Percentiles rank a stretch among this genome's conserved stretches.
Conservation (phyloP, 768 basidiomycete species). For the Thelephora aurantiotincta region DNA sequence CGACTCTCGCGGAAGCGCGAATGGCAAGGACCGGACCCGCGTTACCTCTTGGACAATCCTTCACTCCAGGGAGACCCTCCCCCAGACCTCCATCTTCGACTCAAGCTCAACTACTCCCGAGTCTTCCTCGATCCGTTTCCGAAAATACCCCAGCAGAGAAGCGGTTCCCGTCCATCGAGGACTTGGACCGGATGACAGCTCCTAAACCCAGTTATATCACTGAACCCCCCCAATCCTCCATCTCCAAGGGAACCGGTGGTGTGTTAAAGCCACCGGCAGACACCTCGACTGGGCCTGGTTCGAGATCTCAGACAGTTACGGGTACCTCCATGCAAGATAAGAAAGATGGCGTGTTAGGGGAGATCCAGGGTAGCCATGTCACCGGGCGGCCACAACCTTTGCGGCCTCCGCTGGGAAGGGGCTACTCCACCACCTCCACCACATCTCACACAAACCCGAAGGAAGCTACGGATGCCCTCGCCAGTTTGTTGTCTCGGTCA, state of each 20-base stretch:
- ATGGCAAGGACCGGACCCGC: constrained; percentile 60
- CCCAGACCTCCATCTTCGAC: constrained; percentile 11
- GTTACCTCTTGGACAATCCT: constrained; percentile 2
- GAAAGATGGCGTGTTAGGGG: neutral
- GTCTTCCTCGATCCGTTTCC: neutral
- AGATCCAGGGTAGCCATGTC: neutral
- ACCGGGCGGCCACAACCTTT: neutral
- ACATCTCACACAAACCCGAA: neutral
- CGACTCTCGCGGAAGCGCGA: constrained; percentile 65
- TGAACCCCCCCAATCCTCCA: neutral
- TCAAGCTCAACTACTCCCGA: constrained; percentile 8
- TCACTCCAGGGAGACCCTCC: constrained; percentile 11
- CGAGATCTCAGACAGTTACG: neutral
- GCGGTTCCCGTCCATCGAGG: constrained; percentile 81
- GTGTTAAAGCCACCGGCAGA: neutral
- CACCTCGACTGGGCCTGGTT: neutral
- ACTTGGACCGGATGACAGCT: constrained; percentile 37
- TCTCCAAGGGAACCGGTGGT: neutral
- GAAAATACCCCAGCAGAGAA: constrained; percentile 43
- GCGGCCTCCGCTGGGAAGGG: neutral
- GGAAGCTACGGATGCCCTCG: neutral
- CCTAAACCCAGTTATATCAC: constrained; percentile 3
- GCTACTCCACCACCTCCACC: neutral
- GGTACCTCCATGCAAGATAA: neutral
- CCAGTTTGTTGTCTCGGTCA: constrained; percentile 11